A percentile compares a stretch with the other conserved stretches of the same genome.
These are phyloP conservation scores for Boletus hoseneyae DNA, from an alignment of 1,284 basidiomycete genomes.

Conservation along the genomic window DNA sequence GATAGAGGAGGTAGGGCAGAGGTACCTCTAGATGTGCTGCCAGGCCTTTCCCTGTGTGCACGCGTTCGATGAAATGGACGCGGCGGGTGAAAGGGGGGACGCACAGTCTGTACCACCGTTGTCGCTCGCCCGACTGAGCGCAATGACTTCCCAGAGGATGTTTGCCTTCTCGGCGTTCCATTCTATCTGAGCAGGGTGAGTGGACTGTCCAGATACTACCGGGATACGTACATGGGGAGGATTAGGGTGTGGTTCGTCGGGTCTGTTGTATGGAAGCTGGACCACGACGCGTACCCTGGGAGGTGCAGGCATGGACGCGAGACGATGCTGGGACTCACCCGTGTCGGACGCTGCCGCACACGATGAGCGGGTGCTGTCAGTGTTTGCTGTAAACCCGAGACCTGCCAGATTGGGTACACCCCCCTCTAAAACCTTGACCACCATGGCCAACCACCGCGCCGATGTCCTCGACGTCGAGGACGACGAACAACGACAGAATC, in stretches of 20 bases:
- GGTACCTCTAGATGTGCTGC: conserved; percentile 76
- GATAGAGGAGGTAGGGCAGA: conserved; percentile 74
- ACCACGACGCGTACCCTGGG: conserved; percentile 65
- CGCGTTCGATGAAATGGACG: not conserved
- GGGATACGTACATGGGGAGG: conserved; percentile 59
- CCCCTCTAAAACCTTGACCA: not conserved
- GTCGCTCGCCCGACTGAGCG: conserved; percentile 63
- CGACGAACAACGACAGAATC: conserved; percentile 32
- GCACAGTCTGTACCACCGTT: conserved; percentile 68
- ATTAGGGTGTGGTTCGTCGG: conserved; percentile 58
- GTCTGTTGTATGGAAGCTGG: conserved; percentile 70
- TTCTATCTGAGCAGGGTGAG: conserved; percentile 52
- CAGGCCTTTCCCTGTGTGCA: conserved; percentile 66
- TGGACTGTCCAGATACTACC: conserved; percentile 1
- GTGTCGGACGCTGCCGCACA: too few species aligned
- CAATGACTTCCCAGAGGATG: conserved; percentile 79
- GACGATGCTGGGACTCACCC: too few species aligned
- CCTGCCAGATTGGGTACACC: conserved; percentile 14
- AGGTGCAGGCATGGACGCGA: conserved; percentile 22
- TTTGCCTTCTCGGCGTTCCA: conserved; percentile 80
- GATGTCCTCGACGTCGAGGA: conserved; percentile 35
- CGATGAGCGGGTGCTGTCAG: not conserved
- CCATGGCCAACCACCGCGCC: conserved; percentile 13
- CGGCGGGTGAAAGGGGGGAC: conserved; percentile 29
- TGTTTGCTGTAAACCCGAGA: not conserved